Base-by-base conservation (phyloP, 2,329 filamentous ascomycete species). In the Fusarium tjaetaba region DNA sequence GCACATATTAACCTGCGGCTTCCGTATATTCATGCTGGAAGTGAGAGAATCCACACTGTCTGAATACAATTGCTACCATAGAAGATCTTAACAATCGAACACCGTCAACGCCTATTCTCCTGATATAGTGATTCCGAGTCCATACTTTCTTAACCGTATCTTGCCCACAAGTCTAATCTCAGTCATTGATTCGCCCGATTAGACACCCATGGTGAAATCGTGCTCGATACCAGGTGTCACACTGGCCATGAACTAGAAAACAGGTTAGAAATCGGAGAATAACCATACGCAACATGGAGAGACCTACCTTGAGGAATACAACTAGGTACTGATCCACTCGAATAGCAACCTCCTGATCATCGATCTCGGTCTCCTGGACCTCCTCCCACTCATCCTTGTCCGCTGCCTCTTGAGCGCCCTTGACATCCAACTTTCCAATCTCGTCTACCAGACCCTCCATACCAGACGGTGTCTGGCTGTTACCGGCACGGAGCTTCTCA, bases 401-500 rank as follows among this genome's bases (percentile, higher is more conserved):
- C 14, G 86, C 87, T 7, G 85, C 83, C 59, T 86, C 86, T 72
- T 88, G 87, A 4, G 85, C 84, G 24, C 85, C 85, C 77, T 86
- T 86, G 66, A 88, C 84, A 36, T 90, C 88, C 6, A 96, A 85
- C 72, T 89, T 89, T 62, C 88, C 88, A 41, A 95, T 91, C 81
- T 96, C 93, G 73, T 96, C 94, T 2, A 96, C 93, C n/a, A 97
- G 85, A 1, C 93, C 94, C 77, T 96, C 94, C 87, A 97, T 92
- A 13, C 94, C 94, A 7, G 84, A 65, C 13, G 76, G 70, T 1
- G 75, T 55, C 9, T 70, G 43, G 26, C 39, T 61, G 18, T 43
- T 65, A 7, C 36, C 52, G 22, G 88, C 86, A 79, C 89, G 91
- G 67, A 96, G 87, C 86, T 95, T 97, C 78, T 96, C 93, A 49